A percentile compares a stretch with the other conserved stretches of the same genome.
These are phyloP conservation scores for Botryococcus braunii DNA, from an alignment of 163 green algal species.

Conservation along the genomic window DNA sequence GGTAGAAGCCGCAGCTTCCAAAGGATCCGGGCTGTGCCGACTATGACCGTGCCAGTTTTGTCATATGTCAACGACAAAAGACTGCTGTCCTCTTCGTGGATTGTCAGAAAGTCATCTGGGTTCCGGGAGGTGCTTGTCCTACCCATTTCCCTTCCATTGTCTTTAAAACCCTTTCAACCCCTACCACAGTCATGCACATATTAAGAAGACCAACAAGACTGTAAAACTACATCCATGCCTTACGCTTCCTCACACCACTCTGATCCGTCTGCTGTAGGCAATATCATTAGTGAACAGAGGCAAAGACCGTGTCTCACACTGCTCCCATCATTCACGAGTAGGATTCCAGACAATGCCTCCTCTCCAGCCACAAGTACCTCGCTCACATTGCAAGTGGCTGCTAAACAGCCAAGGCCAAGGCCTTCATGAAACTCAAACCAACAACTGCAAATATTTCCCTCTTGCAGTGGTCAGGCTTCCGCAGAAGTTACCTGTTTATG, in stretches of 20 bases:
- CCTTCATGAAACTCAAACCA: neutral
- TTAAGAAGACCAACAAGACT: no score
- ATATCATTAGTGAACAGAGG: no score
- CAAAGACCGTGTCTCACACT: neutral
- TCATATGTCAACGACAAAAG: neutral
- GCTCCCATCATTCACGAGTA: neutral
- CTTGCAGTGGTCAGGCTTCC: neutral
- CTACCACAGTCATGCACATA: no score
- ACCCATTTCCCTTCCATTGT: no score
- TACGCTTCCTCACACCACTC: no score
- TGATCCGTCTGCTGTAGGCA: no score
- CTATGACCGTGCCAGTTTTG: neutral
- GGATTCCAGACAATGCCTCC: neutral
- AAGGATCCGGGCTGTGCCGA: neutral
- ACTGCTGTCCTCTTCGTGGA: neutral
- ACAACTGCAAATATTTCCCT: neutral
- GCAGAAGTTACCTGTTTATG: constrained; percentile 25
- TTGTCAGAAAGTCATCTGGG: neutral
- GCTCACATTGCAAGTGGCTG: neutral
- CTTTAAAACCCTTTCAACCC: no score
- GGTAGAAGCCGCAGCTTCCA: neutral
- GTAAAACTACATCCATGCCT: no score
- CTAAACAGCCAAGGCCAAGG: neutral
- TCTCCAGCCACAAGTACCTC: neutral
- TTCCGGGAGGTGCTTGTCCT: no score